A percentile compares a stretch with the other conserved stretches of the same genome.
Conservation (phyloP, 495 filamentous ascomycete species). For the Haplographium delicatum region DNA sequence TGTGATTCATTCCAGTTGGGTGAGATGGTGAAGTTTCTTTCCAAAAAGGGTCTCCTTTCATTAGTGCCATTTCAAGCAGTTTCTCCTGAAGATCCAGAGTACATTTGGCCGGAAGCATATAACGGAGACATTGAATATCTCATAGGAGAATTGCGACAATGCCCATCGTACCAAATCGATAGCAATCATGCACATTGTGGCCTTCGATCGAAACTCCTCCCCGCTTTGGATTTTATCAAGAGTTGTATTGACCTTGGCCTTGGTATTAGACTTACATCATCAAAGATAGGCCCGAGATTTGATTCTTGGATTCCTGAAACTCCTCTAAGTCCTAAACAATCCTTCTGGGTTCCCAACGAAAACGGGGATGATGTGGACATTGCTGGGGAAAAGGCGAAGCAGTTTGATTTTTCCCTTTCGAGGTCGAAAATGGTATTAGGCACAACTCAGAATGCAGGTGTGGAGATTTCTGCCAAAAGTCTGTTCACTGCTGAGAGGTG, state of each 20-base stretch:
- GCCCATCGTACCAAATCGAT: slow-evolving; percentile 76
- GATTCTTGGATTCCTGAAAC: slow-evolving; percentile 17
- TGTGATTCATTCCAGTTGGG: slow-evolving; percentile 87
- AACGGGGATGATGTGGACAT: slow-evolving; percentile 13
- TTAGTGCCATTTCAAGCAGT: slow-evolving; percentile 42
- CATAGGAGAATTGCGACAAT: slow-evolving; percentile 52
- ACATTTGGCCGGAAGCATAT: slow-evolving; percentile 31
- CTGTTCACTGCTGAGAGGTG: slow-evolving; percentile 55
- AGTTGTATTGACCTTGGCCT: slow-evolving; percentile 39
- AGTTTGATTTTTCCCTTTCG: slow-evolving; percentile 37
- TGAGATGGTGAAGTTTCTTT: slow-evolving; percentile 78
- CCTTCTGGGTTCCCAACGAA: slow-evolving; percentile 17
- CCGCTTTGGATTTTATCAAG: slow-evolving; percentile 63
- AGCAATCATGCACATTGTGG: slow-evolving; percentile 73
- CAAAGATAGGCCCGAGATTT: slow-evolving; percentile 35
- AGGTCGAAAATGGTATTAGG: slow-evolving; percentile 22
- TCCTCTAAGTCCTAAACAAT: neutral
- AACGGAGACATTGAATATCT: slow-evolving; percentile 44
- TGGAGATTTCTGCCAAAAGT: slow-evolving; percentile 34
- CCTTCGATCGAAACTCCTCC: slow-evolving; percentile 58
- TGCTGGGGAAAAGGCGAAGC: slow-evolving; percentile 10
- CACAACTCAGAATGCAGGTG: slow-evolving; percentile 16
- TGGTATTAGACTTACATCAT: slow-evolving; percentile 39
- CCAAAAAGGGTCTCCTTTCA: slow-evolving; percentile 44
- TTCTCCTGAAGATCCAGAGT: slow-evolving; percentile 27